phyloP scores from a whole-genome alignment of 2,329 filamentous ascomycete species.

The Curvularia sp. region DNA sequence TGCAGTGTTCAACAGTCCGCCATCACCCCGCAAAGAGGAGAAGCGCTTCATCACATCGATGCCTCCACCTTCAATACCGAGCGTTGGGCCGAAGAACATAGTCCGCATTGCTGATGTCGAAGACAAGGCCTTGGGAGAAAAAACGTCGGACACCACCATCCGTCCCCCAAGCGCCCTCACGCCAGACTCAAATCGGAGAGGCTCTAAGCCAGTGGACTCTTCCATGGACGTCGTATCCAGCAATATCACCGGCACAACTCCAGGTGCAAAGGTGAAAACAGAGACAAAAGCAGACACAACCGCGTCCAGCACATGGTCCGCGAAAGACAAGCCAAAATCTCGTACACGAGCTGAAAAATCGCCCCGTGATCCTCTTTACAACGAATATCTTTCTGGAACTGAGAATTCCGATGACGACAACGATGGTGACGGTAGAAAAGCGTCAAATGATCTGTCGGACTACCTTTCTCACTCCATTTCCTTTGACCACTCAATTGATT shows the following conservation, averaged over 20 bases:
- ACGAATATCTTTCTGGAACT: conserved; percentile 13
- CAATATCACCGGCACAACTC: neutral
- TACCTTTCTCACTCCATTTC: conserved; percentile 27
- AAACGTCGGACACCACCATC: conserved; percentile 41
- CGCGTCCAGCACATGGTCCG: neutral
- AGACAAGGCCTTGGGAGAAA: conserved; percentile 41
- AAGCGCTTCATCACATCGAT: conserved; percentile 9
- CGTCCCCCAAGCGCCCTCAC: conserved; percentile 36
- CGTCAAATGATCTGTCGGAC: conserved; percentile 16
- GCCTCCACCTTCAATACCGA: conserved; percentile 5
- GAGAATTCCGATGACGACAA: conserved; percentile 15
- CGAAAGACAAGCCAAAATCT: neutral
- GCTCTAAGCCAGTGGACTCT: conserved; percentile 26
- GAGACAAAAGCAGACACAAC: neutral
- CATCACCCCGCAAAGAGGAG: conserved; percentile 7
- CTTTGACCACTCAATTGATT: conserved; percentile 15
- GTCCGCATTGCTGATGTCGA: conserved; percentile 22
- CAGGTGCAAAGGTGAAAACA: conserved; percentile 1
- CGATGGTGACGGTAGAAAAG: neutral
- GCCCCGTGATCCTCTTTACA: conserved; percentile 7
- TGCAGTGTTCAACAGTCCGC: conserved; percentile 10
- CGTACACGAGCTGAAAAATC: neutral
- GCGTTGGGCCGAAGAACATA: conserved; percentile 17
- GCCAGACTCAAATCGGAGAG: conserved; percentile 31
- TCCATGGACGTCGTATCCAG: conserved; percentile 5